Conservation (phyloP, 208 protist species). For the Acanthamoeba lenticulata region DNA sequence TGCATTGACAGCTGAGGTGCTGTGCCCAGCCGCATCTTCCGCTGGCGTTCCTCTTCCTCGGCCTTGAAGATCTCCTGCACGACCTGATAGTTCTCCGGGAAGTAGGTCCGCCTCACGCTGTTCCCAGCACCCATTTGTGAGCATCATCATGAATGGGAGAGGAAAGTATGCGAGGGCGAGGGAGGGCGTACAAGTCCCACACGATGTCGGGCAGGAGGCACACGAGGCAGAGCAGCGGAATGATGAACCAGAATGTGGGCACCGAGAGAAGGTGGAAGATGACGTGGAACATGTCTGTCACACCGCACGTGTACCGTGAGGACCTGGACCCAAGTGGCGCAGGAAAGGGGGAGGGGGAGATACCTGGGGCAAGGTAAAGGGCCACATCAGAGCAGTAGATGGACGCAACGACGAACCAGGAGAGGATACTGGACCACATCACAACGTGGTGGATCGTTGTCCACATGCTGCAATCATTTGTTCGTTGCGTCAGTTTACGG, state of each 20-base stretch:
- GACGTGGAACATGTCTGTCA: slow-evolving; percentile 5
- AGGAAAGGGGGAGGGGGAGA: no score
- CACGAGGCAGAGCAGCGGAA: not conserved
- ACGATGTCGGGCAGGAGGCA: slow-evolving; percentile 36
- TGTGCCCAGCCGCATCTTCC: not conserved
- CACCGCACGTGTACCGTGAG: no score
- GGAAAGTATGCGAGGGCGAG: not conserved
- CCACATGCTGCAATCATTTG: not conserved
- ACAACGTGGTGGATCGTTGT: slow-evolving; percentile 10
- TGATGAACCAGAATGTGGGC: slow-evolving; percentile 1
- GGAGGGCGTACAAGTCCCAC: slow-evolving; percentile 27
- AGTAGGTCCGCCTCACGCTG: slow-evolving; percentile 57
- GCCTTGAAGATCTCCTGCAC: slow-evolving; percentile 30
- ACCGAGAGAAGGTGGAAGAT: slow-evolving; percentile 46
- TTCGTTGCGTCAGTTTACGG: not conserved
- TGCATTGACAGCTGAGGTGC: not conserved
- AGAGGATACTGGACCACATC: slow-evolving; percentile 20
- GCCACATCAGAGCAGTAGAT: slow-evolving; percentile 18
- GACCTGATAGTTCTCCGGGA: slow-evolving; percentile 36
- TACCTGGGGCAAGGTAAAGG: slow-evolving; percentile 15
- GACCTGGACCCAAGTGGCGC: not conserved
- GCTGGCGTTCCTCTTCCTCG: not conserved
- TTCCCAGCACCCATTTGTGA: not conserved
- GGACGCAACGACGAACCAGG: slow-evolving; percentile 11
- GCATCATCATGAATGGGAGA: not conserved